Base-by-base conservation (phyloP, 306 rosid genomes). In the Dalbergia cochinchinensis region DNA sequence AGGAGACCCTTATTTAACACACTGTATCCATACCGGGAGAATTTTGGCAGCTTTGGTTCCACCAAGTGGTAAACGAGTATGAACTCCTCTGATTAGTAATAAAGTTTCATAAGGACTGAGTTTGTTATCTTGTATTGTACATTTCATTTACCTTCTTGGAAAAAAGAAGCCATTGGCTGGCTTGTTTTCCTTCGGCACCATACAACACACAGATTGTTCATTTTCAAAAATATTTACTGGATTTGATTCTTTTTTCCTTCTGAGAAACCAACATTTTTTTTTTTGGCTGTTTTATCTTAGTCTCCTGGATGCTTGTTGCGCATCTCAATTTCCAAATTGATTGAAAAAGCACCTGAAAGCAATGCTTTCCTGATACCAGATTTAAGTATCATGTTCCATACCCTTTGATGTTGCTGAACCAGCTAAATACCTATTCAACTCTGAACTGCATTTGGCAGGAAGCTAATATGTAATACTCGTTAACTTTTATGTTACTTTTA, bases 21-120 rank as follows among this genome's bases (percentile, higher is more conserved):
- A 94, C 68, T 94, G 99, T 77, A 85, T 94, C 65, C 99, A 94
- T 62, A 94, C 99, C 0, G 99, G 95, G 78, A 87, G 91, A 81
- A 92, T 94, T 84, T 83, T 92, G 88, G 99, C 99, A 67, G 88
- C 83, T 69, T 88, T 94, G 92, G 95, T 94, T 83, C 99, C 99
- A 26, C 80, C 99, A 31, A 90, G 84, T 71, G 99, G 99, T 31
- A 86, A 90, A 85, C 83, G 92, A 55, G 99, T 94, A 88, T n/a
- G 89, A 53, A 35, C 33, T 66, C 75, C 78, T 75, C 69, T 72
- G 44, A 82, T 76, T 62, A 42, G 54, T 76, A 74, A 54, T 61
- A 14, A 70, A 72, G 18, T 47, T 39, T 63, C 54, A 53, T 34
- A 70, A 39, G 50, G 65, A 26, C 48, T 65, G 53, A 22, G 13